Base-by-base conservation (phyloP, 371 early-diverging fungal genomes). In the Mucor piriformis region DNA sequence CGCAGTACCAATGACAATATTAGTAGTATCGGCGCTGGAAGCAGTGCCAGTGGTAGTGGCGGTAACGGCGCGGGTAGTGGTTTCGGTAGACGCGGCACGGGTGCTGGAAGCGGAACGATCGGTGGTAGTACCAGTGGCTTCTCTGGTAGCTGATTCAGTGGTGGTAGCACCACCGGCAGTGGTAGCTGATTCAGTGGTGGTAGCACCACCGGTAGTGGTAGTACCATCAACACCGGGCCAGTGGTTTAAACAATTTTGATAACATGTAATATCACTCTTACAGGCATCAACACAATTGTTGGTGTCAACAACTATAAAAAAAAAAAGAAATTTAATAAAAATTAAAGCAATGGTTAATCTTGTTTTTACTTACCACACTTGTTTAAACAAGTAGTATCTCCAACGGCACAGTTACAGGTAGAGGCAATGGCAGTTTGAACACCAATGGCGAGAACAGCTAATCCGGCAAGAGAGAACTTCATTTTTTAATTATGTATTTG, bases 311-410 rank as follows among this genome's bases (percentile, higher is more conserved):
- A 67, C 67, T 67, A 40, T 38, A 24, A 7, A 27, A 3, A 37
- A 24, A 29, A n/a, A 11, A 42, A 32, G 11, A 27, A 47, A 43
- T 10, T 35, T n/a, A 54, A 29, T n/a, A n/a, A n/a, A n/a, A n/a
- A n/a, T n/a, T n/a, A 2, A 43, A 15, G 34, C 12, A 25, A 29
- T 29, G 4, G 6, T 29, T 6, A 18, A 1, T 44, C 21, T 18
- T 24, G 42, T 63, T 12, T 37, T 25, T 29, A 57, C 56, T 42
- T 64, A 64, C 65, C 65, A 54, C 65, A 64, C 42, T n/a, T 59
- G 8, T 25, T 37, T 21, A 16, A 50, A 44, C 65, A 64, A 16
- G 23, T 29, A 6, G 35, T 27, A 32, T 64, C 65, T 37, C 20
- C 20, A 38, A 50, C 21, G 12, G 27, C 43, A 50, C 65, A 64